Evolutionary conservation across 2,329 filamentous ascomycete species (phyloP).

Genomic region (Aspergillus pseudoviridinutans): DNA sequence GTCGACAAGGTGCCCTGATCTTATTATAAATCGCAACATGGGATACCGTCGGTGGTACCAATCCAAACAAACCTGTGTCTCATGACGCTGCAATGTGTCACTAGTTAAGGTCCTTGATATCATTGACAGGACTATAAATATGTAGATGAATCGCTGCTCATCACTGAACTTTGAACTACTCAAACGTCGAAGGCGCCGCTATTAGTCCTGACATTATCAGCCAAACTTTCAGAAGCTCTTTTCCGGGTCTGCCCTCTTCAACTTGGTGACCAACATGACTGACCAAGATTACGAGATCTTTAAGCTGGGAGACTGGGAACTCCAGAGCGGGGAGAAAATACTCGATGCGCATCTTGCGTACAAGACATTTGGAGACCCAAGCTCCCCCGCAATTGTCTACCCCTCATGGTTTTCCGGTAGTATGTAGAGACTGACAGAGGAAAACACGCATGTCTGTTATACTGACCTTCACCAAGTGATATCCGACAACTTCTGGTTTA

Average conservation of each 20-base stretch:
- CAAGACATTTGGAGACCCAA: constrained; percentile 66
- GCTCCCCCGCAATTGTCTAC: constrained; percentile 66
- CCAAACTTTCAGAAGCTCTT: neutral
- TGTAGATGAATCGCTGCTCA: neutral
- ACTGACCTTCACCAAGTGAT: constrained; percentile 43
- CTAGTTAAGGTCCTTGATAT: neutral
- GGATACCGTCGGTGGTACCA: neutral
- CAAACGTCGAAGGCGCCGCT: neutral
- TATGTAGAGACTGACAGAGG: constrained; percentile 27
- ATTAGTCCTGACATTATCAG: neutral
- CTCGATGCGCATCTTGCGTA: constrained; percentile 67
- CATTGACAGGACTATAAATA: neutral
- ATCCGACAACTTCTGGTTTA: constrained; percentile 70
- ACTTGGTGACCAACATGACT: constrained; percentile 11
- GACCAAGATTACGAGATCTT: constrained; percentile 48
- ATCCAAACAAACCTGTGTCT: neutral
- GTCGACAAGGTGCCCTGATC: neutral
- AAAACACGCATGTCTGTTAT: neutral
- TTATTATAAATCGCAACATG: neutral
- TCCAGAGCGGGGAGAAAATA: constrained; percentile 62
- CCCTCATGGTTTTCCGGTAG: constrained; percentile 70
- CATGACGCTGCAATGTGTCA: neutral
- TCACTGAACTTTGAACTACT: neutral
- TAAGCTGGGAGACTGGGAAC: constrained; percentile 61
- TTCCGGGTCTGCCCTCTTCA: neutral